Evolutionary conservation across 345 rosid species (phyloP), one percentile per base, ranked within the genome.

Genomic region (Euclidium syriacum): DNA sequence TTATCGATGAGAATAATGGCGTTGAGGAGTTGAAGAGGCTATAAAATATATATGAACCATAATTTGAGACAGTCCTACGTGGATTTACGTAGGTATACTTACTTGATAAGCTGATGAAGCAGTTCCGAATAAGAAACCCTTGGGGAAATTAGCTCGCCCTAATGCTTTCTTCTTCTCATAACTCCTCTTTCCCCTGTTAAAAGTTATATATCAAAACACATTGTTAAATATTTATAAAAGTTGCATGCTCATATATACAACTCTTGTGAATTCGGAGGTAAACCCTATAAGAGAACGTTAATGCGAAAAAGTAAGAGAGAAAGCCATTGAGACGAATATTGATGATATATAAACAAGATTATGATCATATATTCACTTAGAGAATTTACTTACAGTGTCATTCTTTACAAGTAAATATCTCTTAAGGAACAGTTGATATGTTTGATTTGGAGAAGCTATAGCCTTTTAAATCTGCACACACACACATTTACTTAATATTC

Each of bases 91-190:
- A 22, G 17, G 27, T 48, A 11, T 49, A 5, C 47, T 12, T 43
- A 70, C 75, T 35, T 71, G 75, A 29, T 55, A 71, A 56, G 75
- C 57, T 18, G 75, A 44, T 38, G 75, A 71, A 25, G 75, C 75
- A 44, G 75, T 71, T 40, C 75, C 75, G 23, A 71, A 71, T 22
- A 71, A 6, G 62, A 74, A 70, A 55, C 49, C 73, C 7, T 15
- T 23, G n/a, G 57, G 62, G 36, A 73, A 47, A 48, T 39, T 47
- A 58, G 32, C 30, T 27, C 72, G 72, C 15, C 58, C 47, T 12
- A 67, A 48, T 17, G 71, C 55, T 41, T 52, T 42, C 5, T 16
- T 52, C 20, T 22, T 11, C 23, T 52, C 52, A 42, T 17, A 25
- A 32, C 32, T 52, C 52, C 15, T 52, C 34, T 34, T 64, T 30